Evolutionary conservation across 2,329 filamentous ascomycete genomes (phyloP).

Genomic region (Colletotrichum sp.): DNA sequence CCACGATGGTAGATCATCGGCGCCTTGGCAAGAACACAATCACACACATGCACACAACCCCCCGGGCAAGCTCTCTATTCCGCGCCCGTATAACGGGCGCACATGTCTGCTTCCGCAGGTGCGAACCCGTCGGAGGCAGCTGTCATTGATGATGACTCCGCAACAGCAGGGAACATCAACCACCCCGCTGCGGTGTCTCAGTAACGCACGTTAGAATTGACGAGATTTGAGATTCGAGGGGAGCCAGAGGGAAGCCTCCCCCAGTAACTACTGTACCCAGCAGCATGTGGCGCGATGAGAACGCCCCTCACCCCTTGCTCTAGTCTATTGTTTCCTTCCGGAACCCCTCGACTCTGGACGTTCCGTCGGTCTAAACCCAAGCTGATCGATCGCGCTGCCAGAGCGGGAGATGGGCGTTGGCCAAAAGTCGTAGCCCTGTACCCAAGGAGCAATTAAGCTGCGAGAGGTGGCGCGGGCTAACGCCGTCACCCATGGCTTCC

Average conservation of each 20-base stretch:
- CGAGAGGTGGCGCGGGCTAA: constrained; percentile 11
- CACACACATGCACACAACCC: background rate
- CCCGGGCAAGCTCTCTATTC: background rate
- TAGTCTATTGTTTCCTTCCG: constrained; percentile 8
- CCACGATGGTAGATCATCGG: background rate
- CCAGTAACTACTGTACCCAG: background rate
- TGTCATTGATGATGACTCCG: background rate
- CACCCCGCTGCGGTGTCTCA: constrained; percentile 9
- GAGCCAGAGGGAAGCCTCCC: background rate
- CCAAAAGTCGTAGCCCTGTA: background rate
- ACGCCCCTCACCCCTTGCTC: background rate
- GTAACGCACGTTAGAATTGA: constrained; percentile 1
- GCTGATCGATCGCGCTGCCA: background rate
- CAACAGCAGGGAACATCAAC: background rate
- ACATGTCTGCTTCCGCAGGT: background rate
- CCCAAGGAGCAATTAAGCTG: background rate
- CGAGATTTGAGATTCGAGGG: background rate
- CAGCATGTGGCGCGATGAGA: background rate
- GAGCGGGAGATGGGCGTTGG: background rate
- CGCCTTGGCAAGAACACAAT: background rate
- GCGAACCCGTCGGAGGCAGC: background rate
- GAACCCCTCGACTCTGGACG: background rate
- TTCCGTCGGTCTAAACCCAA: background rate
- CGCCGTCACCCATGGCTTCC: constrained; percentile 12
- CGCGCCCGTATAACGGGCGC: background rate